These are phyloP conservation scores for Umbellularia californica DNA, from an alignment of 164 flowering plant species.

Conservation along the genomic window DNA sequence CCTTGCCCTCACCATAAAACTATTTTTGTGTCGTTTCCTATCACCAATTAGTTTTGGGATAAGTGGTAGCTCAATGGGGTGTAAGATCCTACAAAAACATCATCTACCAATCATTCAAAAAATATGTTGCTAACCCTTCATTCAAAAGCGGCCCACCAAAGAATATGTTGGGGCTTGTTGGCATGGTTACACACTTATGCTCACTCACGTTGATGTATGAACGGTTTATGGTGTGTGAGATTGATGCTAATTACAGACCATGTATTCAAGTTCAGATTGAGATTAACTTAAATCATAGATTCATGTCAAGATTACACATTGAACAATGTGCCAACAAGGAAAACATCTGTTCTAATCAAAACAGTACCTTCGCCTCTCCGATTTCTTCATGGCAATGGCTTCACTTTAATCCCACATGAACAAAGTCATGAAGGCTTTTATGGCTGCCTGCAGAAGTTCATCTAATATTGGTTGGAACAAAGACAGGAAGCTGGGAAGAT, in stretches of 20 bases:
- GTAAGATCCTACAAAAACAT: too few relatives aligned
- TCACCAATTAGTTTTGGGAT: too few relatives aligned
- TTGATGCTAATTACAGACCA: too few relatives aligned
- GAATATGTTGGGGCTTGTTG: constrained; percentile 28
- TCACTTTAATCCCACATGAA: neutral
- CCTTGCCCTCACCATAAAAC: too few relatives aligned
- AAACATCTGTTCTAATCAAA: neutral
- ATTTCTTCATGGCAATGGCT: neutral
- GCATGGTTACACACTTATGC: too few relatives aligned
- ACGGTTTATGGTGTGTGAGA: too few relatives aligned
- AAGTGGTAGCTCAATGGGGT: too few relatives aligned
- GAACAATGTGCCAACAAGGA: neutral
- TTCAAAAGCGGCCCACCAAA: constrained; percentile 79
- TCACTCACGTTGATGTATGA: too few relatives aligned
- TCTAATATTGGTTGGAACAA: constrained; percentile 65
- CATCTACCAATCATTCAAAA: too few relatives aligned
- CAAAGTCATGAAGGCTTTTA: constrained; percentile 12
- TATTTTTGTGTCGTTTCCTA: too few relatives aligned
- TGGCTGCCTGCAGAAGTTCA: constrained; percentile 34
- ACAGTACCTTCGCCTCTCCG: constrained; percentile 4
- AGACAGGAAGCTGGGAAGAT: constrained; percentile 78
- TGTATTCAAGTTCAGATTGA: too few relatives aligned
- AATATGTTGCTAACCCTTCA: constrained; percentile 24
- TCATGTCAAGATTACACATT: constrained; percentile 2
- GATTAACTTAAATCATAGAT: neutral